These are phyloP conservation scores for Lyophyllum semitale DNA, from an alignment of 768 basidiomycete species.

Conservation along the genomic window DNA sequence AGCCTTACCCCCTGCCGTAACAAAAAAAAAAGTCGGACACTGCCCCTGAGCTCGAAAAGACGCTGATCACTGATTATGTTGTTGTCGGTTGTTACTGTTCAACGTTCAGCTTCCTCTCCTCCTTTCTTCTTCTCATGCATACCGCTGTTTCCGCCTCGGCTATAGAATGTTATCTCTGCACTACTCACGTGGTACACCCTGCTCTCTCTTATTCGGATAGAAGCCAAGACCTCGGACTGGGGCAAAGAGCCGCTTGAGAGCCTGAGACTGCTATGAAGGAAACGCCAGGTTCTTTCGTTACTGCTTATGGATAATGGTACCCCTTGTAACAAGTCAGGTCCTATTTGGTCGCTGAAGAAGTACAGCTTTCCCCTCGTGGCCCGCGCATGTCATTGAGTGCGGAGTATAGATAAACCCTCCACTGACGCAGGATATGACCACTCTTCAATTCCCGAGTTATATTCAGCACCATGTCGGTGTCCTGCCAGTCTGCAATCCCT, in stretches of 20 bases:
- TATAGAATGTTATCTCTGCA: background rate
- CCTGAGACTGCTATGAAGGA: background rate
- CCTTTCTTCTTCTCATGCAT: background rate
- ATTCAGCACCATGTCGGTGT: conserved; percentile 12
- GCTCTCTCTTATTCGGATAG: background rate
- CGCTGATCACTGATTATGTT: no score
- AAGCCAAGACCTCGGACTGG: background rate
- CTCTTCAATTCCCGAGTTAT: conserved; percentile 34
- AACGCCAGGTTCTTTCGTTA: background rate
- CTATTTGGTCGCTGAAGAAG: conserved; percentile 20
- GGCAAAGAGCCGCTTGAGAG: background rate
- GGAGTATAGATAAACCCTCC: conserved; percentile 31
- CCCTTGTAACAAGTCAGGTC: conserved; percentile 12
- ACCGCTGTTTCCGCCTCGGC: background rate
- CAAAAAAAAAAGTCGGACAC: no score
- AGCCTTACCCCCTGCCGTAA: no score
- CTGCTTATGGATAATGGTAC: conserved; percentile 3
- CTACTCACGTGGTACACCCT: background rate
- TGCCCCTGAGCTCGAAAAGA: no score
- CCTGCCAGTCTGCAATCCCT: conserved; percentile 5
- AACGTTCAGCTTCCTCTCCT: no score
- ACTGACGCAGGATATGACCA: conserved; percentile 23
- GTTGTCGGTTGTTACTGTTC: no score
- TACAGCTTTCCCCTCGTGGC: conserved; percentile 35
- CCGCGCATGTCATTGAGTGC: conserved; percentile 35